phyloP scores from a whole-genome alignment of 2,329 filamentous ascomycete species.

The Aureobasidium mangrovei region DNA sequence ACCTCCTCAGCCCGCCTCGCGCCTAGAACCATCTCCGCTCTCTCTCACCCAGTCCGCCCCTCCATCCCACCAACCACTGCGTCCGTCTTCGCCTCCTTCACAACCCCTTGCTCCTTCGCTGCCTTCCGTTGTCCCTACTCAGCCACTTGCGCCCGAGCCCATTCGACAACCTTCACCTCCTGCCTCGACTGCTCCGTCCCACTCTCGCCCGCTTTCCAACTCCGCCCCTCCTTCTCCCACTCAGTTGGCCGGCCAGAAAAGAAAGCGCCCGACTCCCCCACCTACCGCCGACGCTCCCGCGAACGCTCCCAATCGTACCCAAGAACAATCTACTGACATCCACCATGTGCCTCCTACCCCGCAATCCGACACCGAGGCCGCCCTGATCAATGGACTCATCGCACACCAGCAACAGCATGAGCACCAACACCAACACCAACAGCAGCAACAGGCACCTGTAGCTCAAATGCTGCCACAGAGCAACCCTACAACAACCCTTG shows the following conservation, averaged over 20 bases:
- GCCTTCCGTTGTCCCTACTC: background rate
- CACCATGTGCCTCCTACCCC: background rate
- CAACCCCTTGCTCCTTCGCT: background rate
- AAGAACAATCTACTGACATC: background rate
- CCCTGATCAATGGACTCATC: constrained; percentile 10
- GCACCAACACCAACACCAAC: background rate
- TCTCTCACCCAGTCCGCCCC: constrained; percentile 1
- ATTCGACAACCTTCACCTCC: background rate
- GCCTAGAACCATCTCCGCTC: constrained; percentile 6
- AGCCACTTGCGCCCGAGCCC: background rate
- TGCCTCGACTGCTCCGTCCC: background rate
- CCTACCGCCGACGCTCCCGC: background rate
- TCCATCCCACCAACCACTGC: background rate
- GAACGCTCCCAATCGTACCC: background rate
- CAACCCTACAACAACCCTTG: background rate
- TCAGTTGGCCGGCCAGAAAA: constrained; percentile 11
- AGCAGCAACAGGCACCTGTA: constrained; percentile 5
- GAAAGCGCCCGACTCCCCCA: constrained; percentile 4
- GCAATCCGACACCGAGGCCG: background rate
- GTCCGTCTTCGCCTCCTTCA: background rate
- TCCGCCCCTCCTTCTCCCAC: background rate
- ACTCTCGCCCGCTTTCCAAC: background rate
- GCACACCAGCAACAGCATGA: background rate
- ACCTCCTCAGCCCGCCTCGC: background rate
- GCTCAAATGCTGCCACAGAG: constrained; percentile 10